phyloP scores from a whole-genome alignment of 345 rosid genomes.

The Turnera subulata region DNA sequence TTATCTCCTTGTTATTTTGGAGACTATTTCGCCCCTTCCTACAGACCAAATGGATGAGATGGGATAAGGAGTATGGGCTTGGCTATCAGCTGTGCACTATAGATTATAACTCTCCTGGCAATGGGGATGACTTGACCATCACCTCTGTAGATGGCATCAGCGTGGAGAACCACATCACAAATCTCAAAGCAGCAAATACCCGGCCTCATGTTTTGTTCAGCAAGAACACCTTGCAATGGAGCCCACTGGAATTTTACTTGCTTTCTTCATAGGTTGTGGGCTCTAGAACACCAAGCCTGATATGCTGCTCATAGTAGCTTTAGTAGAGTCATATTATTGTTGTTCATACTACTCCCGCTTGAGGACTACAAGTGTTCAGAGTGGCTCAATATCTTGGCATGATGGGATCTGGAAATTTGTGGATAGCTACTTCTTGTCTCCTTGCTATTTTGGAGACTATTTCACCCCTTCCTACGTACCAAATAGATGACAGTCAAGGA shows the following conservation, averaged over 20 bases:
- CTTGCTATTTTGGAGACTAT: slow-evolving; percentile 21
- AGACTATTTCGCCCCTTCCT: slow-evolving; percentile 41
- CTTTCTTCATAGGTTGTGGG: no score
- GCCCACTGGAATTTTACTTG: no score
- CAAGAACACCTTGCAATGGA: no score
- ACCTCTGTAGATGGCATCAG: no score
- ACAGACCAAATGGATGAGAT: slow-evolving; percentile 31
- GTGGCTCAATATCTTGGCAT: slow-evolving; percentile 32
- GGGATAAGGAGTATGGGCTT: no score
- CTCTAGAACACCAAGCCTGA: no score
- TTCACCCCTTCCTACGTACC: slow-evolving; percentile 41
- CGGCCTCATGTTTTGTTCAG: no score
- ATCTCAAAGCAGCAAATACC: no score
- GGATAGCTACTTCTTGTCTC: slow-evolving; percentile 29
- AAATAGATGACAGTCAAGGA: slow-evolving; percentile 54
- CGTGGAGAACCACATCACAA: no score
- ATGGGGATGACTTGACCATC: no score
- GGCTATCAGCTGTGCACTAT: no score
- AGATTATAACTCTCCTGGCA: no score
- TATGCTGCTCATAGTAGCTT: slow-evolving; percentile 61
- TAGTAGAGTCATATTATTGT: slow-evolving; percentile 76
- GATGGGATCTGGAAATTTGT: slow-evolving; percentile 22
- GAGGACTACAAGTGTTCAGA: slow-evolving; percentile 51
- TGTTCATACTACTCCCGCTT: slow-evolving; percentile 40
- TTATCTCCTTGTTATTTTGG: slow-evolving; percentile 21